Base-by-base conservation (phyloP, 768 basidiomycete genomes). In the Multifurca ochricompacta region DNA sequence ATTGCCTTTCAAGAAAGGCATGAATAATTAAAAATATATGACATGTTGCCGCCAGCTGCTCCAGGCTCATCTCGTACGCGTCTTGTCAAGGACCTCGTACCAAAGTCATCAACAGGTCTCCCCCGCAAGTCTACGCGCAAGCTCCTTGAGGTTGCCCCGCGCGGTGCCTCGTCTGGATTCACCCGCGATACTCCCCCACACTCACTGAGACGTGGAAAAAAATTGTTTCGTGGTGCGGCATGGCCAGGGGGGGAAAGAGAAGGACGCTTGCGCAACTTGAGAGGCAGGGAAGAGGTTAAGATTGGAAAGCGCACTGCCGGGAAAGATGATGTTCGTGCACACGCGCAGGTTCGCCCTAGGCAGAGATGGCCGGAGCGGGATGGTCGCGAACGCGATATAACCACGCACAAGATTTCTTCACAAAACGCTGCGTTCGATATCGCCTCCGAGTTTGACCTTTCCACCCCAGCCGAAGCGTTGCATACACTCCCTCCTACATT, bases 401-500 rank as follows among this genome's bases (percentile, higher is more conserved):
- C 28, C 18, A 36, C 23, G 4, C 14, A 14, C 28, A 19, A 35
- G 31, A 6, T 35, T 4, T 18, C 31, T 7, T 10, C 6, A 35
- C 32, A 31, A 31, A n/a, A 23, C n/a, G 48, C 41, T 10, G 18
- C 39, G 6, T 45, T 48, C 35, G 28, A 25, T 23, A 25, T 74
- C 4, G 63, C 61, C 16, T 62, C 66, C 21, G 70, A 75, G 49
- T 73, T 76, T 21, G 72, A 74, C 52, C 60, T 67, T 10, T 68
- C 69, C 3, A 56, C 66, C 1, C 47, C 60, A 1, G 13, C 65
- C 2, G 61, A 61, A n/a, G 48, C 64, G 13, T 56, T 60, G 4
- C 48, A 59, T 0, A 59, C 68, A 1, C 70, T 78, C 13, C 70
- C 74, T 2, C 60, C 59, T 16, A 31, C 54, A 6, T 92, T 91